Conservation (phyloP, 2,329 filamentous ascomycete species). For the Botrytis hyacinthi region DNA sequence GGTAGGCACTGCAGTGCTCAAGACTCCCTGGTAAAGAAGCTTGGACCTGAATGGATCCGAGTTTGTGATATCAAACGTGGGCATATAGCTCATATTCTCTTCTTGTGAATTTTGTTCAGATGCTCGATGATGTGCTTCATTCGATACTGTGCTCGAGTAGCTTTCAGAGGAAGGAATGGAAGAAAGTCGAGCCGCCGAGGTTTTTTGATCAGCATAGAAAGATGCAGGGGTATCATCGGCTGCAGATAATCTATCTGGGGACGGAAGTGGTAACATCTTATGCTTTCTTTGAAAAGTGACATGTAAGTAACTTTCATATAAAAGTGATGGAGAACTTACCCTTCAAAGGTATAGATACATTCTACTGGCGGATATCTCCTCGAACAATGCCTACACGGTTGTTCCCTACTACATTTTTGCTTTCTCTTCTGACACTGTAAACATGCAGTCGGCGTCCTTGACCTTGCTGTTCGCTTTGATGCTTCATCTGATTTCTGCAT, state of each 20-base stretch:
- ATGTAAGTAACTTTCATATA: not conserved
- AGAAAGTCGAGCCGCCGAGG: not conserved
- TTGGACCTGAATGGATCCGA: not conserved
- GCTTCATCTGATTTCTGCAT: slow-evolving; percentile 22
- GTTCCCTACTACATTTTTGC: slow-evolving; percentile 20
- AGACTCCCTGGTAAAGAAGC: not conserved
- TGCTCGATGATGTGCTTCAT: not conserved
- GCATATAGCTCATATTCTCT: not conserved
- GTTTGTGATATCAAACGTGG: not conserved
- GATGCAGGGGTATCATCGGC: not conserved
- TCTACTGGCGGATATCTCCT: slow-evolving; percentile 21
- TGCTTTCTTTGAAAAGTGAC: not conserved
- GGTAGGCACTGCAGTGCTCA: not conserved
- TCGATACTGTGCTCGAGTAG: not conserved
- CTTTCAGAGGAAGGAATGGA: not conserved
- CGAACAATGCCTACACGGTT: slow-evolving; percentile 21
- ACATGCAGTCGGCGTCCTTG: slow-evolving; percentile 19
- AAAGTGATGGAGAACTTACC: not conserved
- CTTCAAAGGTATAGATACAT: slow-evolving; percentile 18
- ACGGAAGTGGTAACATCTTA: not conserved
- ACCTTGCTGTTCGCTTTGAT: slow-evolving; percentile 8
- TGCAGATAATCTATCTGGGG: slow-evolving; percentile 7
- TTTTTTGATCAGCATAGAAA: not conserved
- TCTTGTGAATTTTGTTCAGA: not conserved
- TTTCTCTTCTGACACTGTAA: slow-evolving; percentile 21